Conservation (phyloP, 2,329 filamentous ascomycete genomes). For the Furcasterigmium sp. region DNA sequence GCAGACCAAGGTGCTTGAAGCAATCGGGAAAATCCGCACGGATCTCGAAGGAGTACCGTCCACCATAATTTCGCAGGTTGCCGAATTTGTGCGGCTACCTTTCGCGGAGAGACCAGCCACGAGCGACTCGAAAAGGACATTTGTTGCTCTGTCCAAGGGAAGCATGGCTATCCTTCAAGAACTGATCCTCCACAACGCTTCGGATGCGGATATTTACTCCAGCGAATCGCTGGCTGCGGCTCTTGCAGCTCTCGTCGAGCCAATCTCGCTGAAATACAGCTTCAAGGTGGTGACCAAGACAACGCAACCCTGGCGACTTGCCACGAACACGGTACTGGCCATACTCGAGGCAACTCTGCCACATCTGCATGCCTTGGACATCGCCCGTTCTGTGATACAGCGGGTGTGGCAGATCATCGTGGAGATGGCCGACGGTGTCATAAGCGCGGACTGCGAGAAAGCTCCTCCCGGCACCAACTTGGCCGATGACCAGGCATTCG, state of each 20-base stretch:
- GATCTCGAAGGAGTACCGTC: constrained; percentile 61
- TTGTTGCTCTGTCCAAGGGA: constrained; percentile 81
- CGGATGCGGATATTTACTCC: constrained; percentile 62
- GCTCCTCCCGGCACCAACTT: constrained; percentile 44
- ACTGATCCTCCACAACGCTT: constrained; percentile 53
- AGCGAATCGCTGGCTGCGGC: constrained; percentile 61
- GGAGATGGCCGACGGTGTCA: constrained; percentile 61
- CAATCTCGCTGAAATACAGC: constrained; percentile 75
- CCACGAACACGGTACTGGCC: constrained; percentile 64
- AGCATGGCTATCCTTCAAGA: constrained; percentile 66
- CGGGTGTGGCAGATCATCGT: constrained; percentile 68
- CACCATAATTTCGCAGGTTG: constrained; percentile 62
- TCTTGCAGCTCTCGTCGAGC: constrained; percentile 60
- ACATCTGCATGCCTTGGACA: constrained; percentile 42
- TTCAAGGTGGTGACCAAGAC: constrained; percentile 69
- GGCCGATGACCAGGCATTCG: constrained; percentile 69
- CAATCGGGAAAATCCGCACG: constrained; percentile 62
- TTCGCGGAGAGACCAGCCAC: constrained; percentile 32
- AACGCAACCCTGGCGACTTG: constrained; percentile 71
- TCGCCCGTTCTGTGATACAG: constrained; percentile 40
- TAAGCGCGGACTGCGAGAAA: constrained; percentile 55
- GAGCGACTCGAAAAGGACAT: constrained; percentile 58
- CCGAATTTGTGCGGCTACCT: constrained; percentile 66
- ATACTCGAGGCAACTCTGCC: constrained; percentile 64
- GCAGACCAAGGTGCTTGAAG: constrained; percentile 64